Conservation (phyloP, 257 asterid species). For the Gentiana straminea region DNA sequence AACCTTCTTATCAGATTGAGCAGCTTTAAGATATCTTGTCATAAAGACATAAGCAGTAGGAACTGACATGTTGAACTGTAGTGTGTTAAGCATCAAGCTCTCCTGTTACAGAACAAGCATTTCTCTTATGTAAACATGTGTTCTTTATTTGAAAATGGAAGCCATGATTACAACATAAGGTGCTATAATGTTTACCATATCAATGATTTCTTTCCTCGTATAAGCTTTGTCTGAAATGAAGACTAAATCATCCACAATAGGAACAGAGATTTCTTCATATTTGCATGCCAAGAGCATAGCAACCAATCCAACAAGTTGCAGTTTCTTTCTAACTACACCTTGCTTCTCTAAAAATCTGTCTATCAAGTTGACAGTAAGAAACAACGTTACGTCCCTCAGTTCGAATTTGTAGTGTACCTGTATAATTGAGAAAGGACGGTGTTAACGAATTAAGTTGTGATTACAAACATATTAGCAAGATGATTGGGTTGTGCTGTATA, state of each 20-base stretch:
- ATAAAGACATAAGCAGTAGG: slow-evolving; percentile 87
- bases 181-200: slow-evolving; percentile 41
- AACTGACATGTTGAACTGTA: slow-evolving; percentile 79
- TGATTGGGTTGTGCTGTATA: not conserved
- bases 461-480: not conserved
- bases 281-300: slow-evolving; percentile 94
- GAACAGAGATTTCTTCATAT: slow-evolving; percentile 85
- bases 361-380: slow-evolving; percentile 67
- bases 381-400: slow-evolving; percentile 73
- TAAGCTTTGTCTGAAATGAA: slow-evolving; percentile 91
- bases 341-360: slow-evolving; percentile 79
- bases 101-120: slow-evolving; percentile 35
- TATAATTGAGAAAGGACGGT: slow-evolving; percentile 2
- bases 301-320: slow-evolving; percentile 87
- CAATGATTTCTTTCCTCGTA: slow-evolving; percentile 65
- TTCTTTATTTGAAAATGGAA: not conserved
- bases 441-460: not conserved
- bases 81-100: slow-evolving; percentile 65
- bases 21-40: slow-evolving; percentile 82
- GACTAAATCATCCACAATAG: slow-evolving; percentile 75
- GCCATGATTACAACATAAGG: not conserved
- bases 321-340: slow-evolving; percentile 62
- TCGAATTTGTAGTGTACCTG: slow-evolving; percentile 97
- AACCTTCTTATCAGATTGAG: slow-evolving; percentile 78
- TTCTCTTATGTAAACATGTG: not conserved